Evolutionary conservation across 108 stramenopile species (phyloP), one percentile per base, ranked within the genome.

Genomic region (Pseudonitzschia multistriata): DNA sequence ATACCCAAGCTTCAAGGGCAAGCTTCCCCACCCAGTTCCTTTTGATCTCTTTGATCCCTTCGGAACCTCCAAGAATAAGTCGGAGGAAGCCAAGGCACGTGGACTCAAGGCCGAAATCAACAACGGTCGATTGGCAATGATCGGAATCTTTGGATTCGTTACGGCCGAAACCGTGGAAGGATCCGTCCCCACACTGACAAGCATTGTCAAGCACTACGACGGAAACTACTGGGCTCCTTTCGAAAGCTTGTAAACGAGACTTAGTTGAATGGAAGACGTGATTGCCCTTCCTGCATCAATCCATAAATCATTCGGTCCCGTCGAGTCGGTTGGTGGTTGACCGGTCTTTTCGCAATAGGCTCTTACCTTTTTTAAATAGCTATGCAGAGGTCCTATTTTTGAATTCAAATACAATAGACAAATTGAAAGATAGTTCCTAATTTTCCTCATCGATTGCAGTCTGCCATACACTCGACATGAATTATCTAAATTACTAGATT

Each of bases 71-170:
- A 86, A 79, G 80, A 74, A 77, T 61, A 88, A 80, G 82, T 68
- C 80, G 27, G 81, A 75, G 34, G 91, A 82, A 49, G 49, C 77
- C 45, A 88, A 88, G 76, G 85, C 82, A 29, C 45, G 55, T 36
- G 73, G 91, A 49, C 77, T 92, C 24, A 60, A 67, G 40, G 70
- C 70, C 10, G 91, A 92, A 47, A 75, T 88, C 74, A 89, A 88
- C 82, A 89, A 92, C 60, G 91, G 91, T 54, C 74, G 91, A 30
- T 68, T 88, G 57, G 92, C 92, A 24, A 81, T 82, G 86, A 63
- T 93, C 49, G 92, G 89, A 59, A 90, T 93, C 64, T 77, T 90
- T 27, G 87, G 87, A 52, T 88, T 93, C 81, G 66, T 93, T 6
- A 73, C 62, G 29, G 91, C 79, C 30, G 81, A 88, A 53, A 86